Evolutionary conservation across 306 rosid species (phyloP).

Genomic region (Inga leiocalycina): DNA sequence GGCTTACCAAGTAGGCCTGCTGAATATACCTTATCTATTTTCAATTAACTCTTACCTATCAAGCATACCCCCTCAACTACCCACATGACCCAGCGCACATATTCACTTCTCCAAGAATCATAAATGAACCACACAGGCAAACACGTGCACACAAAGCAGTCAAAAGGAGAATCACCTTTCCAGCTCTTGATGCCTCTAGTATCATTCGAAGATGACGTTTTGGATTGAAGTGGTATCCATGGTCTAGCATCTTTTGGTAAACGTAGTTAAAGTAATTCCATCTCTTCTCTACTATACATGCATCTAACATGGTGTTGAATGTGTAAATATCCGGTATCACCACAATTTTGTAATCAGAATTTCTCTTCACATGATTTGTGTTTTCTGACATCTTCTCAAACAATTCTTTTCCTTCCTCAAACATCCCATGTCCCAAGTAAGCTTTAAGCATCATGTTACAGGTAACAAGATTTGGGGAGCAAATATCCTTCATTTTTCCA

Average conservation of each 20-base stretch:
- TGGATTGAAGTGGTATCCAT: slow-evolving; percentile 76
- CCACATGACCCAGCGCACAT: neutral
- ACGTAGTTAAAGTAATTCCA: slow-evolving; percentile 75
- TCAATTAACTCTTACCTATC: neutral
- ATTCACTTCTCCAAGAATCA: neutral
- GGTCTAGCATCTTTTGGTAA: slow-evolving; percentile 66
- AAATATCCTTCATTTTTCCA: slow-evolving; percentile 70
- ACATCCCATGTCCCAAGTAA: slow-evolving; percentile 72
- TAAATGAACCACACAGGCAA: slow-evolving; percentile 9
- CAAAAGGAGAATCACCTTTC: slow-evolving; percentile 60
- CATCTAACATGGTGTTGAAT: slow-evolving; percentile 79
- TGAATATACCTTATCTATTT: neutral
- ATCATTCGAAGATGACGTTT: slow-evolving; percentile 90
- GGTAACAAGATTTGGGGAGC: slow-evolving; percentile 90
- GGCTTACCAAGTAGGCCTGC: slow-evolving; percentile 15
- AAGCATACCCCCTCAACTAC: slow-evolving; percentile 1
- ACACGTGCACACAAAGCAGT: neutral
- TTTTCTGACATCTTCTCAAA: slow-evolving; percentile 68
- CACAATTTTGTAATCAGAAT: slow-evolving; percentile 51
- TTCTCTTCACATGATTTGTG: slow-evolving; percentile 38
- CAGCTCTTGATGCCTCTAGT: slow-evolving; percentile 73
- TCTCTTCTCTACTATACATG: slow-evolving; percentile 59
- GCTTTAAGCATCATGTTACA: slow-evolving; percentile 82
- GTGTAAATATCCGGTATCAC: slow-evolving; percentile 81
- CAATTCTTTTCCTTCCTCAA: slow-evolving; percentile 69